Conservation (phyloP, 1,139 yeast genomes). For the Sugiyamaella grinbergsii region DNA sequence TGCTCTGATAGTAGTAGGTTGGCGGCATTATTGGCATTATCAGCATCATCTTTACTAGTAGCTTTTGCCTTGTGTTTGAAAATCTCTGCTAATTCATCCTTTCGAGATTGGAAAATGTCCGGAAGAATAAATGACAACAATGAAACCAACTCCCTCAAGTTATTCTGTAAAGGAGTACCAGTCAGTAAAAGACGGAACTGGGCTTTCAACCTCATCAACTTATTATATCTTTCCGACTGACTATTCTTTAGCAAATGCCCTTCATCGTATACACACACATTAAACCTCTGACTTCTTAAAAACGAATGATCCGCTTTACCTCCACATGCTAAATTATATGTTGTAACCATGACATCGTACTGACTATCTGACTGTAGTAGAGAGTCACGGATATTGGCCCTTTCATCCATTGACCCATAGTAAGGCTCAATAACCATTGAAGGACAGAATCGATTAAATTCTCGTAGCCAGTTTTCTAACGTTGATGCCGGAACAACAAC, state of each 20-base stretch:
- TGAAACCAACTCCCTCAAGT: slow-evolving; percentile 85
- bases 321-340: slow-evolving; percentile 90
- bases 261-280: slow-evolving; percentile 92
- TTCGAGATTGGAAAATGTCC: slow-evolving; percentile 71
- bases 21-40: slow-evolving; percentile 54
- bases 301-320: slow-evolving; percentile 79
- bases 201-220: slow-evolving; percentile 80
- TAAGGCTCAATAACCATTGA: slow-evolving; percentile 79
- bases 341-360: slow-evolving; percentile 84
- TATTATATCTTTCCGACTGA: slow-evolving; percentile 78
- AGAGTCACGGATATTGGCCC: slow-evolving; percentile 79
- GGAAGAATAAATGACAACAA: slow-evolving; percentile 90
- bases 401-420: slow-evolving; percentile 83
- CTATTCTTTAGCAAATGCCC: slow-evolving; percentile 96
- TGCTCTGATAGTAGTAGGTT: slow-evolving; percentile 87
- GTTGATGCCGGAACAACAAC: slow-evolving; percentile 96
- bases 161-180: slow-evolving; percentile 96
- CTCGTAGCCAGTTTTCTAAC: slow-evolving; percentile 95
- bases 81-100: slow-evolving; percentile 77
- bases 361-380: slow-evolving; percentile 39
- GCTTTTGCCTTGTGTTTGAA: slow-evolving; percentile 85
- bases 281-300: slow-evolving; percentile 70
- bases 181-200: slow-evolving; percentile 82
- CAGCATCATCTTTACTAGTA: slow-evolving; percentile 42
- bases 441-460: slow-evolving; percentile 88